Evolutionary conservation across 164 flowering plant species (phyloP), one percentile per base, ranked within the genome.

Genomic region (Dillenia suffruticosa): DNA sequence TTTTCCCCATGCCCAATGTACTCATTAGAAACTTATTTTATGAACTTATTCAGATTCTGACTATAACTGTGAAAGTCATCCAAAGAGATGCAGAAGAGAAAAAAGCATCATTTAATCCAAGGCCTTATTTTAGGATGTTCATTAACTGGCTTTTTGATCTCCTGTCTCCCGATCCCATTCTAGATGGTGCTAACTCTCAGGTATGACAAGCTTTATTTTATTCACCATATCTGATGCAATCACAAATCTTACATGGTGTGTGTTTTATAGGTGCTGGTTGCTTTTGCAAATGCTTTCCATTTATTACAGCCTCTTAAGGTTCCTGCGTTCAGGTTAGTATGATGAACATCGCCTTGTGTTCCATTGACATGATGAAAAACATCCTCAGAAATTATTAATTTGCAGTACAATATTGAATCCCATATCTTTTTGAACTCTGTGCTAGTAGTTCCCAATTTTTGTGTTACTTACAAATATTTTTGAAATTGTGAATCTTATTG

Each of bases 11-110:
- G 9, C 32, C 32, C 32, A 26, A 26, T 26, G 32, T 26, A 26
- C 32, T 26, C 32, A 26, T 26, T 26, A 26, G 32, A 26, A 26
- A 26, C 32, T 26, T 26, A 26, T 26, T 26, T 26, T 26, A 26
- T 26, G 32, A 26, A 26, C 32, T 26, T 26, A 26, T 26, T 26
- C 77, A 87, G 99, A 84, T 94, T 66, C 71, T 95, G 54, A 62
- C 84, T 13, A 89, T 92, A 12, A 83, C 91, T 40, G 95, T 92
- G 59, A 81, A 80, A 68, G 74, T 74, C 56, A 84, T 95, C 55
- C 96, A 82, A 59, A 84, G 81, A 76, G 97, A 92, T 73, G 88
- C 90, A 7, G 98, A 95, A 59, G 98, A 90, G 60, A 95, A 84
- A 79, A 90, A 81, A 67, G 44, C 71, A 22, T 74, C 86, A 55